Evolutionary conservation across 2,329 filamentous ascomycete genomes (phyloP).

Genomic region (Aspergillus sclerotialis): DNA sequence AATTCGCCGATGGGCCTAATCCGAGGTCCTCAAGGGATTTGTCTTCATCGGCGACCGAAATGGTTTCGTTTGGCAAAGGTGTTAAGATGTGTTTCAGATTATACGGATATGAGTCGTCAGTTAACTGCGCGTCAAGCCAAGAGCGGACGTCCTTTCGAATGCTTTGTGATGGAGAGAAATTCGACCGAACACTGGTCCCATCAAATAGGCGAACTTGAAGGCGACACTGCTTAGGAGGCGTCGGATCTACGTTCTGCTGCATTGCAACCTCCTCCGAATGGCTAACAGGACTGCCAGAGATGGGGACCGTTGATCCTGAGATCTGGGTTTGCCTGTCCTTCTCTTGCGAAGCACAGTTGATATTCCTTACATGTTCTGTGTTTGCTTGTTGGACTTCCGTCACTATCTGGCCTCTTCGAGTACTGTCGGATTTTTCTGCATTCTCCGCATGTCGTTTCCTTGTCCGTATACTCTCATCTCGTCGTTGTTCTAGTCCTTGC

Average conservation of each 20-base stretch:
- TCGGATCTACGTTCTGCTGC: conserved; percentile 9
- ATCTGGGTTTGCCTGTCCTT: conserved; percentile 60
- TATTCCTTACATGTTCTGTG: neutral
- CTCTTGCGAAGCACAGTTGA: neutral
- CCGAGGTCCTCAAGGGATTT: conserved; percentile 62
- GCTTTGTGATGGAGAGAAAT: conserved; percentile 59
- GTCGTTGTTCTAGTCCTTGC: conserved; percentile 6
- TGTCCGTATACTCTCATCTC: conserved; percentile 20
- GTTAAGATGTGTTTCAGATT: conserved; percentile 78
- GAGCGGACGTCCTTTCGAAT: conserved; percentile 61
- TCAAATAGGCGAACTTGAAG: conserved; percentile 79
- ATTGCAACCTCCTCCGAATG: conserved; percentile 6
- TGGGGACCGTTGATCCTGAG: conserved; percentile 7
- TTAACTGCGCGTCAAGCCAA: conserved; percentile 65
- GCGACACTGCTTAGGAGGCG: conserved; percentile 41
- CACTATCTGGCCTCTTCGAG: conserved; percentile 40
- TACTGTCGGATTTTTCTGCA: conserved; percentile 9
- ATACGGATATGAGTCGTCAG: conserved; percentile 58
- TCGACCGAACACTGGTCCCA: conserved; percentile 67
- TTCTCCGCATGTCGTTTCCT: conserved; percentile 8
- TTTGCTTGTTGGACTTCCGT: conserved; percentile 29
- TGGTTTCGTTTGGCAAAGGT: conserved; percentile 65
- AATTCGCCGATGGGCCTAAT: conserved; percentile 69
- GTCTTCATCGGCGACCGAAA: conserved; percentile 69
- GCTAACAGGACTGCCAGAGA: conserved; percentile 2